Evolutionary conservation across 2,329 filamentous ascomycete species (phyloP).

Genomic region (Emergomyces pasteurianus): DNA sequence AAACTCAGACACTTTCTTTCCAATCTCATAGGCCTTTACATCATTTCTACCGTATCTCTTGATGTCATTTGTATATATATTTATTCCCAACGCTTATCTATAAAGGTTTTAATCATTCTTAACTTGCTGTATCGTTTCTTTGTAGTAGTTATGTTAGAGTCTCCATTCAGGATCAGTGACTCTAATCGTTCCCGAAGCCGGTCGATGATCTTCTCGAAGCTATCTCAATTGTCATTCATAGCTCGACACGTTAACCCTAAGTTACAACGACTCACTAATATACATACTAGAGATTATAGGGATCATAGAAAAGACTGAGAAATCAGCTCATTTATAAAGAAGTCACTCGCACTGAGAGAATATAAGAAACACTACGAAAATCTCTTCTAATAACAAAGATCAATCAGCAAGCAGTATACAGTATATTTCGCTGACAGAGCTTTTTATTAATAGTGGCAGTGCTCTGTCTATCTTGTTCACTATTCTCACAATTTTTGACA

Average conservation of each 20-base stretch:
- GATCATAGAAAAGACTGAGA: too few species aligned
- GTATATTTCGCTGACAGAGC: too few species aligned
- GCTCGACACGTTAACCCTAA: slow-evolving; percentile 20
- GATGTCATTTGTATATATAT: not conserved
- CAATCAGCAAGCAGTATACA: too few species aligned
- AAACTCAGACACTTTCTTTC: not conserved
- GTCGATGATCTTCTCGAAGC: slow-evolving; percentile 20
- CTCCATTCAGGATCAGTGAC: slow-evolving; percentile 13
- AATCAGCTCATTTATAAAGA: too few species aligned
- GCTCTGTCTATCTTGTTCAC: too few species aligned
- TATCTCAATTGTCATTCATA: slow-evolving; percentile 22
- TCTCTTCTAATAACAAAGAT: too few species aligned
- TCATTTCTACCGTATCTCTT: not conserved
- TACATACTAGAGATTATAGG: too few species aligned
- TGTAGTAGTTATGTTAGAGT: not conserved
- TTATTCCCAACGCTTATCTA: not conserved
- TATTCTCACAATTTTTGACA: too few species aligned
- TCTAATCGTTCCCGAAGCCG: slow-evolving; percentile 24
- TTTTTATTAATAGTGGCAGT: too few species aligned
- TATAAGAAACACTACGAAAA: too few species aligned
- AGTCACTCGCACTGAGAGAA: too few species aligned
- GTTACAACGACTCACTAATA: too few species aligned
- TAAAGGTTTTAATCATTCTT: not conserved
- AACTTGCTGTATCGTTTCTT: not conserved
- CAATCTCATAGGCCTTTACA: not conserved